Conservation (phyloP, 2,329 filamentous ascomycete genomes). For the Botrytis fabae region DNA sequence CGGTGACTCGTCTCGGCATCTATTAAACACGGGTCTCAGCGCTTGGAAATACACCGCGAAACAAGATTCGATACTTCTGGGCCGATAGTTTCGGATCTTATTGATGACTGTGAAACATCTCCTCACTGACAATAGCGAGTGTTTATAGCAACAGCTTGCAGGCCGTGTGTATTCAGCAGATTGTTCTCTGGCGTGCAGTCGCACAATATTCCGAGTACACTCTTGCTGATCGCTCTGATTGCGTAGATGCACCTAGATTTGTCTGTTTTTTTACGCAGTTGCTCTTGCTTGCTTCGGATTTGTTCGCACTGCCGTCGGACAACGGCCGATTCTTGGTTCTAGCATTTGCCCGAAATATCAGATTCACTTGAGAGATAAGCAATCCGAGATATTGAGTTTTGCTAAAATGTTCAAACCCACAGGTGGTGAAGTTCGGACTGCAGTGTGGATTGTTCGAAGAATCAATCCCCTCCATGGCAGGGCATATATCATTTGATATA, state of each 20-base stretch:
- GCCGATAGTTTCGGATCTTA: not conserved
- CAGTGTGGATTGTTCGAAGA: not conserved
- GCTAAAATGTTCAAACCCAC: not conserved
- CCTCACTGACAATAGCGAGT: not conserved
- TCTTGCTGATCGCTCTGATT: not conserved
- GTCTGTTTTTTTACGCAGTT: not conserved
- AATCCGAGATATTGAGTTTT: not conserved
- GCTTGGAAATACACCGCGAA: not conserved
- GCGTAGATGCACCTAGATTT: not conserved
- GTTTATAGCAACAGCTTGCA: not conserved
- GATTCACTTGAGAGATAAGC: no score
- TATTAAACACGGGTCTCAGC: not conserved
- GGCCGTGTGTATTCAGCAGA: not conserved
- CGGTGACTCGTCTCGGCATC: conserved; percentile 2
- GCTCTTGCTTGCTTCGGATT: not conserved
- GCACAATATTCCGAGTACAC: not conserved
- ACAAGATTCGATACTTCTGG: not conserved
- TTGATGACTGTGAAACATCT: not conserved
- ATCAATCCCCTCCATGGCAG: not conserved
- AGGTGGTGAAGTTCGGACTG: not conserved
- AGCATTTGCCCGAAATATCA: not conserved
- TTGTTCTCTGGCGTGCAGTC: not conserved
- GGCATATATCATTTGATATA: not conserved
- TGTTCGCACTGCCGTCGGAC: not conserved
- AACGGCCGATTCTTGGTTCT: not conserved